These are phyloP conservation scores for Anthoceros angustus DNA, from an alignment of 225 moss, liverwort and hornwort genomes.

Conservation along the genomic window DNA sequence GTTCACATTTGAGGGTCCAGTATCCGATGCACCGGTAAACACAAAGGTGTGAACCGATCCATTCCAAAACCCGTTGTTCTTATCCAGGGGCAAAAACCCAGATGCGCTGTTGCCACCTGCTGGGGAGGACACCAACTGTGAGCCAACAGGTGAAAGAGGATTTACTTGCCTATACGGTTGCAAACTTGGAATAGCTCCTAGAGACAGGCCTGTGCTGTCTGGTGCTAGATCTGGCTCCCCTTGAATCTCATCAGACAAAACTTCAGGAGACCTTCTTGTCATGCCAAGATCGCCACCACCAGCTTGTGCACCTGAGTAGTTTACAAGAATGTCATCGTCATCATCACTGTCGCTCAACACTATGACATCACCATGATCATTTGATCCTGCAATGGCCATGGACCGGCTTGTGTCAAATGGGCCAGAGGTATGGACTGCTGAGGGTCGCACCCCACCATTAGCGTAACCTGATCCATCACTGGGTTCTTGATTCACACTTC, in stretches of 20 bases:
- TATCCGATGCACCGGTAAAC: constrained; percentile 32
- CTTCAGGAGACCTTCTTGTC: neutral
- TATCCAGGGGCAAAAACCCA: neutral
- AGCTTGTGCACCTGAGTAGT: constrained; percentile 43
- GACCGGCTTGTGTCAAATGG: neutral
- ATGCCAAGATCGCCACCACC: neutral
- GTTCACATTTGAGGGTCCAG: constrained; percentile 13
- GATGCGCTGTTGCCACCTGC: neutral
- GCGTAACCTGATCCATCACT: constrained; percentile 39
- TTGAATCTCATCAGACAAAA: neutral
- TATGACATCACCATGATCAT: constrained; percentile 42
- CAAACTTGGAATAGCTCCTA: neutral
- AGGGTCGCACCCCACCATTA: neutral
- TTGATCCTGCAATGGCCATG: neutral
- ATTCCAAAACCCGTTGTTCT: neutral
- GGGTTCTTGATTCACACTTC: constrained; percentile 90
- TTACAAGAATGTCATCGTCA: constrained; percentile 49
- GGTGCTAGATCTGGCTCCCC: neutral
- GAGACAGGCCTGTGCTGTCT: neutral
- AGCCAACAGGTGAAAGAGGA: neutral
- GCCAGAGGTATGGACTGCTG: neutral
- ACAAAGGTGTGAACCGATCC: constrained; percentile 31
- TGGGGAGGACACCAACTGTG: neutral
- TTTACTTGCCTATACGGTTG: neutral
- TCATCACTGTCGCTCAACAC: constrained; percentile 83